Conservation (phyloP, 805 yeast species). For the Ogataea pignaliae region DNA sequence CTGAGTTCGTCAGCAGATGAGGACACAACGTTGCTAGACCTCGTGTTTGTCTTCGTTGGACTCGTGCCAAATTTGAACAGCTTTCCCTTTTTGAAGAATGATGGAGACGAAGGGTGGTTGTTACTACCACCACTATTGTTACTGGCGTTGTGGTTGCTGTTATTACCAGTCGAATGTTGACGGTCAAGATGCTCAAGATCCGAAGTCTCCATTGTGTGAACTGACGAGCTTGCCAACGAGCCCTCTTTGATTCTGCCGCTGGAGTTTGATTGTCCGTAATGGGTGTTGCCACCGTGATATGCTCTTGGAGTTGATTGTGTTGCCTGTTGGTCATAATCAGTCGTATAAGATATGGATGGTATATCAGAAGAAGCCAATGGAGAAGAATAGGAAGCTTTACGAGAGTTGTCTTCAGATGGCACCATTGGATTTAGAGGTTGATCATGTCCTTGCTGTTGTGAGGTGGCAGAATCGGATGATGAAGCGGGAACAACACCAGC, state of each 20-base stretch:
- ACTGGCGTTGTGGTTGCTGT: too few species aligned
- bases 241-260: constrained; percentile 1
- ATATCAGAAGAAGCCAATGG: background rate
- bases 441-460: too few species aligned
- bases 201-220: constrained; percentile 23
- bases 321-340: background rate
- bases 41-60: constrained; percentile 26
- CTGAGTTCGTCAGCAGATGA: constrained; percentile 10
- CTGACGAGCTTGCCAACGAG: constrained; percentile 9
- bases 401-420: too few species aligned
- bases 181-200: constrained; percentile 1
- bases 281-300: background rate
- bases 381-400: too few species aligned
- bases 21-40: constrained; percentile 8
- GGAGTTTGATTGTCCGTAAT: background rate
- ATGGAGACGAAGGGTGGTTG: constrained; percentile 30
- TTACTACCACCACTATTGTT: background rate
- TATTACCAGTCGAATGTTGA: too few species aligned
- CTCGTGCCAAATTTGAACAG: constrained; percentile 34
- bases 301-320: background rate
- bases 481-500: too few species aligned
- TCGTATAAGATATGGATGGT: background rate
- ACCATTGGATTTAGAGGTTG: too few species aligned
- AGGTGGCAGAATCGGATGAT: too few species aligned
- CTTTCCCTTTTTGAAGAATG: constrained; percentile 31